Conservation (phyloP, 352 stramenopile genomes). For the Phytopythium ostracodes region DNA sequence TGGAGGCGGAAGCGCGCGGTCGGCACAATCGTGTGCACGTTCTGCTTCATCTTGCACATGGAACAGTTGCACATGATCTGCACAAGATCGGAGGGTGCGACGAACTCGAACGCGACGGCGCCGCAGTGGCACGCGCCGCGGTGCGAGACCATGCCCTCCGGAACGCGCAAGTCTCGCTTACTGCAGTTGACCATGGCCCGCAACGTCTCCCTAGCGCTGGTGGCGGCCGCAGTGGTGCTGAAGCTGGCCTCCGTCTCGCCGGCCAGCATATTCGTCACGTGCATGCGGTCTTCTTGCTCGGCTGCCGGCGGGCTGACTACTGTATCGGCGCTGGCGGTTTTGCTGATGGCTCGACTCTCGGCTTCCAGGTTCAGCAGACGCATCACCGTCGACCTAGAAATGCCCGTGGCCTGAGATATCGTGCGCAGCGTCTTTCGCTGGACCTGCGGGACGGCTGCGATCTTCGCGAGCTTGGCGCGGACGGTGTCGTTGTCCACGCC, state of each 20-base stretch:
- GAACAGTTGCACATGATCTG: slow-evolving; percentile 81
- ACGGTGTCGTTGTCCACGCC: background rate
- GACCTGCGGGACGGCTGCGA: background rate
- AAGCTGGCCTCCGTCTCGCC: background rate
- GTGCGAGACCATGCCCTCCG: slow-evolving; percentile 24
- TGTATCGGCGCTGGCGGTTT: background rate
- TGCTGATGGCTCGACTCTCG: background rate
- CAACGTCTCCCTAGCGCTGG: background rate
- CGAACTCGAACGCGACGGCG: slow-evolving; percentile 62
- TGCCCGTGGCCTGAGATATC: slow-evolving; percentile 2
- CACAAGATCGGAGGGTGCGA: slow-evolving; percentile 46
- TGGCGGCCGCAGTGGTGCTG: background rate
- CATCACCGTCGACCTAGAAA: slow-evolving; percentile 3
- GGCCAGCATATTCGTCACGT: background rate
- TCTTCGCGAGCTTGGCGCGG: background rate
- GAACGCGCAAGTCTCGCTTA: background rate
- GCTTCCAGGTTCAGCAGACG: background rate
- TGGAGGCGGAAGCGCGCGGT: slow-evolving; percentile 46
- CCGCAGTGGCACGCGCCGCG: slow-evolving; percentile 68
- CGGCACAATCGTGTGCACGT: slow-evolving; percentile 66
- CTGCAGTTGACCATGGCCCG: background rate
- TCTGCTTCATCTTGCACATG: slow-evolving; percentile 79
- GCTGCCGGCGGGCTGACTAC: background rate
- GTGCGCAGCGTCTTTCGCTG: background rate
- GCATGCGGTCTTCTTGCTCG: background rate